phyloP scores from a whole-genome alignment of 441 rosid genomes.

The Populus hybrid region DNA sequence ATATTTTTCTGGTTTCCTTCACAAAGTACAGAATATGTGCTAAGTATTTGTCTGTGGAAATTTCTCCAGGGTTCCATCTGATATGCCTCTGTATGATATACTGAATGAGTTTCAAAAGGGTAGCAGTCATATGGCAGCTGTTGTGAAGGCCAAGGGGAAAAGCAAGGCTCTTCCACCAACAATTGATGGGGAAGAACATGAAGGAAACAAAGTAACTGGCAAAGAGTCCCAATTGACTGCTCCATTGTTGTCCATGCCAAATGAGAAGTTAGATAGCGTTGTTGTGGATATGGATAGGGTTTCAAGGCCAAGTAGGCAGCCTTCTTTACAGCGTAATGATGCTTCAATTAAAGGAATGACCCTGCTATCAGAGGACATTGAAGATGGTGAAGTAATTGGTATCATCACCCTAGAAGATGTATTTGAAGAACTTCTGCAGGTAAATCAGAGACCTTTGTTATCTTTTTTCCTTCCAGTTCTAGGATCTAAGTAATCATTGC shows the following conservation, averaged over 20 bases:
- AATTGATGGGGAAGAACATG: slow-evolving; percentile 37
- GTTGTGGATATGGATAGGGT: slow-evolving; percentile 69
- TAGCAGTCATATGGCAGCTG: slow-evolving; percentile 99
- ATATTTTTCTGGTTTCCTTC: background rate
- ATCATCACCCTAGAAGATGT: slow-evolving; percentile 97
- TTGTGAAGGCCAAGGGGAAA: slow-evolving; percentile 74
- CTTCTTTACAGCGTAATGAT: slow-evolving; percentile 33
- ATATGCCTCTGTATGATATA: slow-evolving; percentile 92
- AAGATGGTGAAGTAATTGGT: slow-evolving; percentile 91
- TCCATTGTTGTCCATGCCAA: slow-evolving; percentile 54
- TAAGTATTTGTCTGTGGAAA: background rate
- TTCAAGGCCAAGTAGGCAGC: slow-evolving; percentile 33
- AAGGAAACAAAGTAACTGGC: slow-evolving; percentile 35
- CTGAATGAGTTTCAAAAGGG: slow-evolving; percentile 97
- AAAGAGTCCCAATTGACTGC: slow-evolving; percentile 50
- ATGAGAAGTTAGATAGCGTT: slow-evolving; percentile 51
- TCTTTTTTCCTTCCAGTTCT: background rate
- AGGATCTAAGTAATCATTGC: background rate
- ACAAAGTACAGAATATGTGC: background rate
- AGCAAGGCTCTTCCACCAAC: slow-evolving; percentile 39
- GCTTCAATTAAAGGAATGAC: slow-evolving; percentile 36
- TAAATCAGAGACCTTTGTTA: slow-evolving; percentile 9
- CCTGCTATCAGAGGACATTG: slow-evolving; percentile 61
- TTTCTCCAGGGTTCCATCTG: slow-evolving; percentile 76
- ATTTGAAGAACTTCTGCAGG: slow-evolving; percentile 92